Percentiles rank a stretch among this genome's conserved stretches.
Conservation (phyloP, 352 stramenopile genomes). For the Phytophthora meadii region DNA sequence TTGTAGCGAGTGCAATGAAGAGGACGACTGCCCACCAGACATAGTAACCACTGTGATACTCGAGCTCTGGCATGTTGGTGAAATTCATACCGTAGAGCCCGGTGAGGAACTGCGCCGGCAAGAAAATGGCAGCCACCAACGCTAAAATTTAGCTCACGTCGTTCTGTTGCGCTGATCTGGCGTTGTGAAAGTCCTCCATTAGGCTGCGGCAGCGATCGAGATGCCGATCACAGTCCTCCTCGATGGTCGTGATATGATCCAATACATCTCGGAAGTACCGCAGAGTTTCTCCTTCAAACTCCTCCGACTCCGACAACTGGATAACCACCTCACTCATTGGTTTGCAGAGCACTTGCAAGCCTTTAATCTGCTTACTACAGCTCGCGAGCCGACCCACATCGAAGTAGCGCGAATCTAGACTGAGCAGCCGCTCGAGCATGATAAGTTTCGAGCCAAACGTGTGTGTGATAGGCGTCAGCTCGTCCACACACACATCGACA, state of each 20-base stretch:
- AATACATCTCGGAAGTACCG: conserved; percentile 88
- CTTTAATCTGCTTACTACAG: conserved; percentile 73
- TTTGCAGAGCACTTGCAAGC: conserved; percentile 80
- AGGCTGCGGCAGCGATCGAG: conserved; percentile 72
- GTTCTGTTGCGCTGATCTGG: conserved; percentile 68
- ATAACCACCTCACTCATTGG: conserved; percentile 72
- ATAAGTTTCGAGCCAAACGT: conserved; percentile 74
- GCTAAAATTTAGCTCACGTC: conserved; percentile 83
- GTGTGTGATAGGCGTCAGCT: conserved; percentile 78
- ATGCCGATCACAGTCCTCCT: conserved; percentile 84
- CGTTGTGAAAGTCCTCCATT: conserved; percentile 73
- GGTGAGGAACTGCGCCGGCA: conserved; percentile 87
- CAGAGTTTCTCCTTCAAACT: conserved; percentile 72
- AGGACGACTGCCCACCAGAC: conserved; percentile 82
- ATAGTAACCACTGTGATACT: conserved; percentile 78
- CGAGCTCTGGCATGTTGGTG: conserved; percentile 84
- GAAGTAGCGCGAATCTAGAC: conserved; percentile 65
- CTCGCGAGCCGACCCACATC: conserved; percentile 59
- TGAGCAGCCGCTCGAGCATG: conserved; percentile 71
- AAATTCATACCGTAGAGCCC: conserved; percentile 93
- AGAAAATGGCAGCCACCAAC: conserved; percentile 80
- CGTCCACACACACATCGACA: conserved; percentile 83
- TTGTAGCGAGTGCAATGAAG: conserved; percentile 45
- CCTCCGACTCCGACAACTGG: conserved; percentile 73
- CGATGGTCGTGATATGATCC: conserved; percentile 81